Base-by-base conservation (phyloP, 179 eudicot genomes). In the Kewa caespitosa region DNA sequence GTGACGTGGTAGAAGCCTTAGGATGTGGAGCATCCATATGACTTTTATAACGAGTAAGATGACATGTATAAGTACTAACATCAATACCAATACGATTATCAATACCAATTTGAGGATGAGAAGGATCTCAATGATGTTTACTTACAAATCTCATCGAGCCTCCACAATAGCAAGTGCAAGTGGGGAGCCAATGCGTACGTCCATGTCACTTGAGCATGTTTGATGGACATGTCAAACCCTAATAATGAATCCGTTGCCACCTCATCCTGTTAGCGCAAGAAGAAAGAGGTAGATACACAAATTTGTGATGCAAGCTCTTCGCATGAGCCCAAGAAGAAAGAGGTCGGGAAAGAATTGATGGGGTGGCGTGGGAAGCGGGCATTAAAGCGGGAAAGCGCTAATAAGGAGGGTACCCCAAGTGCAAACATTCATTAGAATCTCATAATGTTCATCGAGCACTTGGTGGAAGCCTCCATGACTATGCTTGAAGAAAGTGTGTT, bases 311-410 rank as follows among this genome's bases (percentile, higher is more conserved):
- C 86, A 12, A 90, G 97, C 55, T 78, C 93, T 12, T 89, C 91
- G 8, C 89, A 85, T 23, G 85, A 84, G 54, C 79, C 89, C 11
- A 91, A 83, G 83, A 87, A 91, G 80, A 91, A 88, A 83, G 90
- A 85, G 79, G 77, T 68, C 31, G 78, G 78, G 2, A 86, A 88
- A 50, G 92, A 86, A 15, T 34, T 72, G 14, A 81, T 88, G 28
- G 99, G 98, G 33, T 85, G 98, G 18, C 87, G 99, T 72, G 99
- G 98, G 3, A 95, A 95, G 82, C 75, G 98, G 86, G 91, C 98
- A 3, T 81, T 87, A 67, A 95, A 93, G 86, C 93, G 98, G 12
- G 99, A 93, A 86, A n/a, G n/a, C n/a, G n/a, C n/a, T n/a, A n/a
- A n/a, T n/a, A n/a, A n/a, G n/a, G n/a, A n/a, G n/a, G n/a, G n/a